Conservation (phyloP, 2,329 filamentous ascomycete genomes). For the Arthrobotrys pseudoclavata region DNA sequence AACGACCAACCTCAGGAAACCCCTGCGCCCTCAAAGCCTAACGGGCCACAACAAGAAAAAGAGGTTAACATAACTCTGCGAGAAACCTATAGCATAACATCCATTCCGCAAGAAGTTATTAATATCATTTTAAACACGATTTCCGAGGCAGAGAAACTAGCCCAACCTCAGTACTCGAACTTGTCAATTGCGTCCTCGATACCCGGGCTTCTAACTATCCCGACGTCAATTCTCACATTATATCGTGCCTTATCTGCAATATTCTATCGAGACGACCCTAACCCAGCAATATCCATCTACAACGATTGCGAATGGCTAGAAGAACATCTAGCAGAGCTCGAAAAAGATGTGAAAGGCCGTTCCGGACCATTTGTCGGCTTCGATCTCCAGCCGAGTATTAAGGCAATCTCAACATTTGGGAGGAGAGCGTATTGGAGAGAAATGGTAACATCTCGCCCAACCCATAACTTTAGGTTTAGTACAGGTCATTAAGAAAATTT, state of each 20-base stretch:
- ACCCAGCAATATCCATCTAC: conserved; percentile 78
- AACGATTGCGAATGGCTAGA: conserved; percentile 77
- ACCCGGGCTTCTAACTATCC: conserved; percentile 78
- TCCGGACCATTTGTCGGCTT: conserved; percentile 25
- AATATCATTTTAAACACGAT: conserved; percentile 74
- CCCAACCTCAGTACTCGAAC: conserved; percentile 66
- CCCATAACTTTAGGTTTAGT: background rate
- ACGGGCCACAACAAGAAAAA: conserved; percentile 59
- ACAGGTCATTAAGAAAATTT: background rate
- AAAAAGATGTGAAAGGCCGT: conserved; percentile 41
- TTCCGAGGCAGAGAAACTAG: conserved; percentile 71
- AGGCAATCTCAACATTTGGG: conserved; percentile 61
- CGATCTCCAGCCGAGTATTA: conserved; percentile 46
- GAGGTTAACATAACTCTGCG: conserved; percentile 76
- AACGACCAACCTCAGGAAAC: conserved; percentile 69
- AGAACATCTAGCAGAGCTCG: conserved; percentile 66
- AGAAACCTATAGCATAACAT: conserved; percentile 90
- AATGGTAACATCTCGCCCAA: conserved; percentile 42
- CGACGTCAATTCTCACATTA: conserved; percentile 80
- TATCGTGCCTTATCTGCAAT: conserved; percentile 82
- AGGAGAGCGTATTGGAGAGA: conserved; percentile 60
- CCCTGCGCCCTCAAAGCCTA: conserved; percentile 61
- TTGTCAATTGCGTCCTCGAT: conserved; percentile 77
- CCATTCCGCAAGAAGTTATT: conserved; percentile 84
- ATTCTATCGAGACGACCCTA: conserved; percentile 76